Conservation (phyloP, 108 stramenopile genomes). For the Chaetoceros tenuissimus region DNA sequence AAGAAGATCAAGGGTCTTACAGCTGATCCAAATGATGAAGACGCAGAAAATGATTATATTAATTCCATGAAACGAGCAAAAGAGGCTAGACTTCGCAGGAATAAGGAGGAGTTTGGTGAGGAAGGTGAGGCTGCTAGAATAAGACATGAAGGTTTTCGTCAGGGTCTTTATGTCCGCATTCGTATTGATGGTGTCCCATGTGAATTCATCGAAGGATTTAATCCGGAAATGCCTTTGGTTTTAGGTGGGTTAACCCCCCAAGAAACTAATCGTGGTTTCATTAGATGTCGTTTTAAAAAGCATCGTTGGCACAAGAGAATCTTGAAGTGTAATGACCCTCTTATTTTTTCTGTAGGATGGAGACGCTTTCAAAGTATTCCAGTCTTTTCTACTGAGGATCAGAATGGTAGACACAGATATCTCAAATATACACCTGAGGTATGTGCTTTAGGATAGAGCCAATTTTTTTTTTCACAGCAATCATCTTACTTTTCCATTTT, state of each 20-base stretch:
- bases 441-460: background rate
- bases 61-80: constrained; percentile 77
- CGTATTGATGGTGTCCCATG: constrained; percentile 77
- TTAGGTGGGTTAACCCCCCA: constrained; percentile 92
- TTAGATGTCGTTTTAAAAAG: constrained; percentile 90
- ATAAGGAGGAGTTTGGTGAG: constrained; percentile 83
- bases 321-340: constrained; percentile 89
- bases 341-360: constrained; percentile 96
- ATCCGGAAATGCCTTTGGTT: constrained; percentile 82
- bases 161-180: constrained; percentile 93
- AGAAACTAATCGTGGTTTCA: constrained; percentile 79
- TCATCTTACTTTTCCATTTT: background rate
- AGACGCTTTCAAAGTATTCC: constrained; percentile 95
- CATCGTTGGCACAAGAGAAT: constrained; percentile 97
- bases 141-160: constrained; percentile 83
- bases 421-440: constrained; percentile 15
- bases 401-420: constrained; percentile 67
- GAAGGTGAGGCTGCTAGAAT: constrained; percentile 78
- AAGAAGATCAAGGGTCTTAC: constrained; percentile 42
- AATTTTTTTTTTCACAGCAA: background rate
- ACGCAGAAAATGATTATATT: constrained; percentile 70
- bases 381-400: constrained; percentile 72
- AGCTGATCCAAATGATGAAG: constrained; percentile 28
- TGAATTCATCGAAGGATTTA: constrained; percentile 70
- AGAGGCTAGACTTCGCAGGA: constrained; percentile 67